A percentile compares a stretch with the other conserved stretches of the same genome.
phyloP scores from a whole-genome alignment of 2,329 filamentous ascomycete genomes.

The Sarocladium oryzae region DNA sequence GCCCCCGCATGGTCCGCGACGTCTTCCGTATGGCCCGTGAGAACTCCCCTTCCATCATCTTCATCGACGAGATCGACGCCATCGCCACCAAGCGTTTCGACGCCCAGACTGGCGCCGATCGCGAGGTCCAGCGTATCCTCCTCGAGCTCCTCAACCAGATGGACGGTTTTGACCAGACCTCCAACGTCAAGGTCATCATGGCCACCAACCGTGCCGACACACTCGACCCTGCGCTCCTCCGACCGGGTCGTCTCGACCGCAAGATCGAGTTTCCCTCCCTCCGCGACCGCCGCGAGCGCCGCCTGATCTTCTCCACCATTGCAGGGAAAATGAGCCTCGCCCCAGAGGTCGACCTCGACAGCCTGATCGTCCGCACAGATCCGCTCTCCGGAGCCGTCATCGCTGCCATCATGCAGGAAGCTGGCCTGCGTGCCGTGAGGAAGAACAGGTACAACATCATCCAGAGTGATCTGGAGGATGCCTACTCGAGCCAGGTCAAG shows the following conservation, averaged over 20 bases:
- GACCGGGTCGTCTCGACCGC: constrained; percentile 89
- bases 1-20: constrained; percentile 96
- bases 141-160: constrained; percentile 98
- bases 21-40: constrained; percentile 99
- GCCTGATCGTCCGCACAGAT: constrained; percentile 92
- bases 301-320: constrained; percentile 96
- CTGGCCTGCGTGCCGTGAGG: constrained; percentile 83
- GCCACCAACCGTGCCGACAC: constrained; percentile 98
- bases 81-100: constrained; percentile 99
- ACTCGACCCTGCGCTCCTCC: constrained; percentile 86
- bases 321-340: constrained; percentile 95
- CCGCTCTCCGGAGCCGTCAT: constrained; percentile 93
- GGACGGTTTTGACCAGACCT: constrained; percentile 98
- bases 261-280: constrained; percentile 99
- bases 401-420: constrained; percentile 98
- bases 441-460: constrained; percentile 99
- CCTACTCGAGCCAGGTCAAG: constrained; percentile 96
- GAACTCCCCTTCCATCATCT: constrained; percentile 97
- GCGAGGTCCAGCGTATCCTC: constrained; percentile 97
- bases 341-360: constrained; percentile 93
- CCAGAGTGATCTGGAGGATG: constrained; percentile 91
- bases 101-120: constrained; percentile 93
- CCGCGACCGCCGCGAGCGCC: constrained; percentile 86
- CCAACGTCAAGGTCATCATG: constrained; percentile 99
- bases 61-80: constrained; percentile 98